Evolutionary conservation across 371 early-diverging fungal species (phyloP).

Genomic region (Phascolomyces articulosus): DNA sequence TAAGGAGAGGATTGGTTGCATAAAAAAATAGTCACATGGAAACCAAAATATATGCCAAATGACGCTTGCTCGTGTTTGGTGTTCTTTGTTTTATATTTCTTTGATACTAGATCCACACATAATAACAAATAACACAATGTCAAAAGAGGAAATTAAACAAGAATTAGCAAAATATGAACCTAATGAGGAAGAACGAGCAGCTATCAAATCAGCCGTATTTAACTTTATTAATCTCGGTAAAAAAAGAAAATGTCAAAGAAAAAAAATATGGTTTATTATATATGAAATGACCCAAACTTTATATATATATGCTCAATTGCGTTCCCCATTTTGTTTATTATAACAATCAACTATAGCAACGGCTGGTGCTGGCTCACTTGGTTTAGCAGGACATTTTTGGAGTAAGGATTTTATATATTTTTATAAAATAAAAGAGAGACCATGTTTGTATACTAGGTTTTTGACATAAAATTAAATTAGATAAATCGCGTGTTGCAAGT

Average conservation of each 20-base stretch:
- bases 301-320: no score
- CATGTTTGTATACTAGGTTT: no score
- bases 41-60: no score
- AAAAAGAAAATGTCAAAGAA: no score
- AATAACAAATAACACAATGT: conserved; percentile 11
- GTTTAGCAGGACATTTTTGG: conserved; percentile 38
- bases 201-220: conserved; percentile 41
- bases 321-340: background rate
- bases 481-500: conserved; percentile 19
- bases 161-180: conserved; percentile 32
- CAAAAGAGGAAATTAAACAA: conserved; percentile 35
- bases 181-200: conserved; percentile 30
- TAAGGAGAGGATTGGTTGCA: no score
- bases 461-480: conserved; percentile 13
- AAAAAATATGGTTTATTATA: no score
- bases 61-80: background rate
- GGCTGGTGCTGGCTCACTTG: conserved; percentile 44
- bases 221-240: conserved; percentile 38
- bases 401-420: no score
- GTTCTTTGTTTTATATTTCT: background rate
- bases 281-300: no score
- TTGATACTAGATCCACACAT: no score
- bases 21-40: no score
- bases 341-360: conserved; percentile 29
- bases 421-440: no score